phyloP scores from a whole-genome alignment of 2,329 filamentous ascomycete species.

The Botryotinia globosa region DNA sequence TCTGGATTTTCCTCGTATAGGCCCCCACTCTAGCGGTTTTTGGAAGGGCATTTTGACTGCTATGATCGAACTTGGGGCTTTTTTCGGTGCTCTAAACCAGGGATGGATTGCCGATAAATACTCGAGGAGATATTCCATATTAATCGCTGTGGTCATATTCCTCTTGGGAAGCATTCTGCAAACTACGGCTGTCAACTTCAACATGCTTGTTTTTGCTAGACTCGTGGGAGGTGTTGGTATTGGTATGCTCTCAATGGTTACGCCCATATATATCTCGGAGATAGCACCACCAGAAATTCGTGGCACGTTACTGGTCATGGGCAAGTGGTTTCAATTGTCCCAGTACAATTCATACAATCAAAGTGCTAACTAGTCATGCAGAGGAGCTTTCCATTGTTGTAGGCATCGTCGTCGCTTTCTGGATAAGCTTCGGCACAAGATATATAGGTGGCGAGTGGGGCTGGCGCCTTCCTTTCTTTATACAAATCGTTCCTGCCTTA shows the following conservation, averaged over 20 bases:
- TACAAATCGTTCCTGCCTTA: slow-evolving; percentile 32
- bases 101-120: slow-evolving; percentile 47
- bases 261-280: slow-evolving; percentile 50
- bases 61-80: slow-evolving; percentile 44
- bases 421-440: slow-evolving; percentile 44
- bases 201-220: slow-evolving; percentile 49
- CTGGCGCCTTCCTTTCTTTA: slow-evolving; percentile 39
- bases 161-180: slow-evolving; percentile 51
- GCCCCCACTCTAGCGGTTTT: slow-evolving; percentile 16
- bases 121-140: slow-evolving; percentile 51
- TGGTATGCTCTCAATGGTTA: slow-evolving; percentile 47
- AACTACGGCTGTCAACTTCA: slow-evolving; percentile 49
- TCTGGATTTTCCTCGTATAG: slow-evolving; percentile 37
- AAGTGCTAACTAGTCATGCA: background rate
- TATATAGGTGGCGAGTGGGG: slow-evolving; percentile 36
- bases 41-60: slow-evolving; percentile 17
- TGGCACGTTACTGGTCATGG: slow-evolving; percentile 24
- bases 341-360: background rate
- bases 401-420: slow-evolving; percentile 46
- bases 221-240: slow-evolving; percentile 49
- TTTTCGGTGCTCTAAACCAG: slow-evolving; percentile 31
- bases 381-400: slow-evolving; percentile 43
- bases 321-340: background rate
- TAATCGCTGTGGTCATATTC: slow-evolving; percentile 51
- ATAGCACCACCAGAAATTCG: slow-evolving; percentile 44